These are phyloP conservation scores for Raffaelea ambrosiae DNA, from an alignment of 2,329 filamentous ascomycete genomes.

Conservation along the genomic window DNA sequence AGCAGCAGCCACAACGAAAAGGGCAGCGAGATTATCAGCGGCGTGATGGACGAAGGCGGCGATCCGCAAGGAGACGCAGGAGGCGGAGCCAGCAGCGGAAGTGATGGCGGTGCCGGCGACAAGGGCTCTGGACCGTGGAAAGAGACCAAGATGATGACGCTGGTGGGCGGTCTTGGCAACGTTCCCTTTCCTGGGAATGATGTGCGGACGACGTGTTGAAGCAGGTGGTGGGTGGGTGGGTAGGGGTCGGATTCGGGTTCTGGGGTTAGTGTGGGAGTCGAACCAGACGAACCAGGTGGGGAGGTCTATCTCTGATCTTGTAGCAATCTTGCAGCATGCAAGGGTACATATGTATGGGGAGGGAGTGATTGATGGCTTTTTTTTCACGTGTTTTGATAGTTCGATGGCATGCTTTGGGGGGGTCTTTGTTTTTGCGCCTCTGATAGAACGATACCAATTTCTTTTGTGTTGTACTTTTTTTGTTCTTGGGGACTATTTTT, in stretches of 20 bases:
- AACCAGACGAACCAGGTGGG: background rate
- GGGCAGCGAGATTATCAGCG: too few relatives aligned
- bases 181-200: slow-evolving; percentile 7
- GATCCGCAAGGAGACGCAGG: background rate
- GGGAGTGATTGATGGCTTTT: too few relatives aligned
- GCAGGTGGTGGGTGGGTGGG: too few relatives aligned
- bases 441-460: too few relatives aligned
- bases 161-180: slow-evolving; percentile 9
- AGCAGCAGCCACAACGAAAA: background rate
- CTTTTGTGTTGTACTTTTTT: too few relatives aligned
- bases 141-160: slow-evolving; percentile 10
- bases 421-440: too few relatives aligned
- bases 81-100: background rate
- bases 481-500: too few relatives aligned
- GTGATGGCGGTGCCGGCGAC: slow-evolving; percentile 1
- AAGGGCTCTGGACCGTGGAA: background rate
- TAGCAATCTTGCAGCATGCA: background rate
- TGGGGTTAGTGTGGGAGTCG: background rate
- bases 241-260: too few relatives aligned
- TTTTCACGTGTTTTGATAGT: background rate
- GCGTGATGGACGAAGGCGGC: too few relatives aligned
- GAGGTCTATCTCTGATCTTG: background rate
- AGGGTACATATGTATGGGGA: background rate
- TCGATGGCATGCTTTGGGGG: background rate
- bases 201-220: slow-evolving; percentile 10